Evolutionary conservation across 2,329 filamentous ascomycete species (phyloP), one percentile per base, ranked within the genome.

Genomic region (Diaporthe citriasiana): DNA sequence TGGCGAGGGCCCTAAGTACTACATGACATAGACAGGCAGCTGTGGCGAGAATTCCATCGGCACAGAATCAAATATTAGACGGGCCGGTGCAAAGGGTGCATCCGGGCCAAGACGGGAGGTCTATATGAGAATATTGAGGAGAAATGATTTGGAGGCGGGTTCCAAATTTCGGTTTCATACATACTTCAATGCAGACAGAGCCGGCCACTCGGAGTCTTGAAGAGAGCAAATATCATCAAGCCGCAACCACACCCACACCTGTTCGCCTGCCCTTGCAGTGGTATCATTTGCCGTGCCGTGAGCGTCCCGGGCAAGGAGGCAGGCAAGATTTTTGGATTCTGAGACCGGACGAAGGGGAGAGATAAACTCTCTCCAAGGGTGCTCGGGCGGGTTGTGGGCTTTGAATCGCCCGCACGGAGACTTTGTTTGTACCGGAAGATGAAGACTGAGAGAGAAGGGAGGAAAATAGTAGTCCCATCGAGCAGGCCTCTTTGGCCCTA

Each of bases 1-100:
- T 77, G 97, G 96, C 69, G 97, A 92, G 79, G 91, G 91, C 1
- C 91, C 91, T 47, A 93, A 93, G 82, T 93, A 93, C 81, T 93
- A 92, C 83, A 91, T 92, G 90, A 91, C 90, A n/a, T 90, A 79
- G 50, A 57, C 15, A 22, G 45, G 13, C 10, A 10, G 30, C 4
- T 30, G 30, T 25, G 45, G n/a, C 15, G 25, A 17, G 8, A 45
- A 13, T 45, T 60, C 15, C 10, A 27, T 42, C 4, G 27, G 0
- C n/a, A 42, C 42, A 35, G 6, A 57, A n/a, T 13, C 33, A 13
- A 53, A 42, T 7, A 42, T 27, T 27, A 50, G 27, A 35, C 25
- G 56, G 40, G 15, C 17, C 40, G 27, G 38, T 15, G 40, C 8
- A 10, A 7, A 12, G 40, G 15, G 40, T 9, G 19, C 40, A 45